phyloP scores from a whole-genome alignment of 441 rosid species.

The Biscutella auriculata region DNA sequence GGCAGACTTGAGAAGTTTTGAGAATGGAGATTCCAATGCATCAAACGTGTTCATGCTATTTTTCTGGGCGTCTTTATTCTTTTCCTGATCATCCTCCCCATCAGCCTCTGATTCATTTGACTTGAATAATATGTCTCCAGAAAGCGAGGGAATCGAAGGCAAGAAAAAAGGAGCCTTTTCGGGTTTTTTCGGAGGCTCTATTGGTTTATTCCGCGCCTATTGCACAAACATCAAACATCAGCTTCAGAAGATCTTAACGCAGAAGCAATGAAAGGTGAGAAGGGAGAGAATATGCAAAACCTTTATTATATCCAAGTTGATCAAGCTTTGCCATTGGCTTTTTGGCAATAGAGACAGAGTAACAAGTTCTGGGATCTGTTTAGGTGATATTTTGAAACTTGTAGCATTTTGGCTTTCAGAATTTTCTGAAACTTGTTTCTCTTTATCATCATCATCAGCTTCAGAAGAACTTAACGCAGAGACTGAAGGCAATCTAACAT shows the following conservation, averaged over 20 bases:
- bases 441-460: constrained; percentile 30
- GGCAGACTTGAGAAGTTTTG: constrained; percentile 51
- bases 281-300: constrained; percentile 24
- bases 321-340: constrained; percentile 94
- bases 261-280: background rate
- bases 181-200: constrained; percentile 88
- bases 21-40: constrained; percentile 35
- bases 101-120: constrained; percentile 35
- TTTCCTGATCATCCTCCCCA: constrained; percentile 27
- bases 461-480: constrained; percentile 47
- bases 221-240: constrained; percentile 8
- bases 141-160: constrained; percentile 77
- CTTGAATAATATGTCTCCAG: constrained; percentile 76
- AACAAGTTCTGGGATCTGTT: constrained; percentile 83
- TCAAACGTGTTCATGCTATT: constrained; percentile 24
- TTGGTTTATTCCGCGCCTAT: constrained; percentile 85
- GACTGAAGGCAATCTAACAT: constrained; percentile 73
- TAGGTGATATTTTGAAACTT: constrained; percentile 24
- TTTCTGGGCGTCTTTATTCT: constrained; percentile 12
- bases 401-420: constrained; percentile 20
- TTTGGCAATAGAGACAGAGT: constrained; percentile 86
- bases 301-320: constrained; percentile 92
- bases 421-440: constrained; percentile 27
- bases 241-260: too few species aligned
- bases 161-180: constrained; percentile 86